These are phyloP conservation scores for Daldinia childiae DNA, from an alignment of 495 filamentous ascomycete genomes.

Conservation along the genomic window DNA sequence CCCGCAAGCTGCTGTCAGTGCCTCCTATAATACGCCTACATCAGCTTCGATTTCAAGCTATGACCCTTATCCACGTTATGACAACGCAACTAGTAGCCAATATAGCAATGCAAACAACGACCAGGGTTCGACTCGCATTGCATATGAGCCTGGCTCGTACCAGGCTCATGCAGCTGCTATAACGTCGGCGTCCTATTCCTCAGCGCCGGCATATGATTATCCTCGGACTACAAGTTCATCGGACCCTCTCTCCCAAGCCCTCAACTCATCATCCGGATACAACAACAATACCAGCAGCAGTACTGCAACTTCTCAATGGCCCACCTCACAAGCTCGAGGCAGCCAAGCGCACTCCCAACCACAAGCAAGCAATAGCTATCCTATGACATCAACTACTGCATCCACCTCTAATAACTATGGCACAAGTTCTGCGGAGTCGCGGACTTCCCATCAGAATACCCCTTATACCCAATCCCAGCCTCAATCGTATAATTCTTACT, in stretches of 20 bases:
- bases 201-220: conserved; percentile 40
- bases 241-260: conserved; percentile 41
- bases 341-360: conserved; percentile 23
- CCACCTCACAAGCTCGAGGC: conserved; percentile 37
- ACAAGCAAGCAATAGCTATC: conserved; percentile 27
- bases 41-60: conserved; percentile 37
- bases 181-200: conserved; percentile 36
- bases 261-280: conserved; percentile 31
- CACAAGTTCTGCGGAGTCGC: conserved; percentile 24
- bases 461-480: conserved; percentile 39
- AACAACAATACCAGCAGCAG: conserved; percentile 17
- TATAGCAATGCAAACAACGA: conserved; percentile 36
- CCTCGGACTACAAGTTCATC: conserved; percentile 26
- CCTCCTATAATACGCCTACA: conserved; percentile 31
- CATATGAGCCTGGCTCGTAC: conserved; percentile 45
- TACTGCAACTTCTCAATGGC: conserved; percentile 34
- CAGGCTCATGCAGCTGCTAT: conserved; percentile 32
- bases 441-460: conserved; percentile 20
- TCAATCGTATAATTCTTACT: conserved; percentile 40
- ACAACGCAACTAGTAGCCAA: conserved; percentile 30
- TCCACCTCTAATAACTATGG: conserved; percentile 35
- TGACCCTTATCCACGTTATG: conserved; percentile 41
- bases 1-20: conserved; percentile 26
- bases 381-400: conserved; percentile 29
- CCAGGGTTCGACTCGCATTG: conserved; percentile 33